Conservation (phyloP, 2,329 filamentous ascomycete genomes). For the Teratosphaeria epicoccoides region DNA sequence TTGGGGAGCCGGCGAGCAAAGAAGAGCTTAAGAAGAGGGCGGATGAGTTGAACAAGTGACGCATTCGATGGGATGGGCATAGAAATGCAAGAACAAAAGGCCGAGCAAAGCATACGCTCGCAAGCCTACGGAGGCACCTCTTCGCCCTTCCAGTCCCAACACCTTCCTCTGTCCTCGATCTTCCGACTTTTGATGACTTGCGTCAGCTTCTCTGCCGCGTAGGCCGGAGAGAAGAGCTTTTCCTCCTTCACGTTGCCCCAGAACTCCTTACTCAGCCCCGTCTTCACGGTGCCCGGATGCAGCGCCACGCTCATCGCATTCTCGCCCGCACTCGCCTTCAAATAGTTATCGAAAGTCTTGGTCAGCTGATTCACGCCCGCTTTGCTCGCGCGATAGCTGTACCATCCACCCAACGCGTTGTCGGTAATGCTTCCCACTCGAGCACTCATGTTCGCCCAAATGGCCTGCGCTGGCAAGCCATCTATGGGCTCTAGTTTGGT, state of each 20-base stretch:
- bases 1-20: conserved; percentile 37
- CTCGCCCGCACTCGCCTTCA: conserved; percentile 46
- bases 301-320: conserved; percentile 59
- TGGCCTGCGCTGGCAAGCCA: conserved; percentile 41
- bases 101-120: too few relatives aligned
- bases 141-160: conserved; percentile 59
- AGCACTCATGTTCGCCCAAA: conserved; percentile 67
- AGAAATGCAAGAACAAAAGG: not conserved
- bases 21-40: conserved; percentile 40
- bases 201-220: conserved; percentile 54
- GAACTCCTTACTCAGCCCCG: conserved; percentile 60
- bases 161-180: conserved; percentile 47
- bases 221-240: conserved; percentile 57
- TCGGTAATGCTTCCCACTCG: conserved; percentile 65
- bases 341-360: conserved; percentile 60
- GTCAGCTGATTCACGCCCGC: conserved; percentile 61
- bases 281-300: conserved; percentile 74
- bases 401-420: conserved; percentile 69
- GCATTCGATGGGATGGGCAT: not conserved
- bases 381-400: conserved; percentile 67
- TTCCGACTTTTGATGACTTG: conserved; percentile 43
- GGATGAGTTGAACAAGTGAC: conserved; percentile 39
- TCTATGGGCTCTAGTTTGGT: conserved; percentile 27
- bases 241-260: conserved; percentile 53
- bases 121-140: conserved; percentile 47